phyloP scores from a whole-genome alignment of 345 rosid genomes.

The Salix viminalis region DNA sequence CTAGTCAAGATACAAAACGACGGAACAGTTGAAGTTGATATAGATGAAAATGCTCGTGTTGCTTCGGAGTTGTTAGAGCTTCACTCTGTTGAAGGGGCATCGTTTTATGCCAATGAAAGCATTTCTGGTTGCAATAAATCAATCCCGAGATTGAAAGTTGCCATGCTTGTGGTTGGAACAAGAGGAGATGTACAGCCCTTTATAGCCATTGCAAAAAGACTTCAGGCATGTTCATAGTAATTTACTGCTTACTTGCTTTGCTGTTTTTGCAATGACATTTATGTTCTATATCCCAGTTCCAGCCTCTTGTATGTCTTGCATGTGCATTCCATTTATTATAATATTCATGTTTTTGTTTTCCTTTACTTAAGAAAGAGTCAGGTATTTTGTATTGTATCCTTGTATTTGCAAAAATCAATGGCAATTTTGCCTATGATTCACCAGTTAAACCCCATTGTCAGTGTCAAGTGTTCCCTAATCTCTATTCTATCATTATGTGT shows the following conservation, averaged over 20 bases:
- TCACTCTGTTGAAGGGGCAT: conserved; percentile 45
- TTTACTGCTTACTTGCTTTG: conserved; percentile 2
- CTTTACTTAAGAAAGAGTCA: neutral
- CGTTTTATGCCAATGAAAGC: conserved; percentile 38
- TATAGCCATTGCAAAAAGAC: conserved; percentile 91
- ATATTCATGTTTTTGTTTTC: neutral
- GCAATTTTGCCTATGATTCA: neutral
- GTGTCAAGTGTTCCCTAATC: neutral
- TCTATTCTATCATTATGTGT: neutral
- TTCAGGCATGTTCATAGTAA: conserved; percentile 56
- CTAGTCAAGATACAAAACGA: conserved; percentile 86
- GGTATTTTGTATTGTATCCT: neutral
- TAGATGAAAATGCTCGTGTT: conserved; percentile 55
- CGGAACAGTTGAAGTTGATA: conserved; percentile 91
- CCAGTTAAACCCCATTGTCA: neutral
- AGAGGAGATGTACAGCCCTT: conserved; percentile 99
- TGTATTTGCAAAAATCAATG: neutral
- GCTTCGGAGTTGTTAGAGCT: conserved; percentile 80
- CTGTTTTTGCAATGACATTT: neutral
- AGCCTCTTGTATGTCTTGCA: neutral
- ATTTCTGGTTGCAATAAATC: conserved; percentile 44
- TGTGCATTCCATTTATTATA: too few species aligned
- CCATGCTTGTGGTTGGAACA: conserved; percentile 92
- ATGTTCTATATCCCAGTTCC: neutral
- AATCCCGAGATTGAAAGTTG: conserved; percentile 71